Evolutionary conservation across 495 filamentous ascomycete genomes (phyloP).

Genomic region (Venustampulla echinocandica): DNA sequence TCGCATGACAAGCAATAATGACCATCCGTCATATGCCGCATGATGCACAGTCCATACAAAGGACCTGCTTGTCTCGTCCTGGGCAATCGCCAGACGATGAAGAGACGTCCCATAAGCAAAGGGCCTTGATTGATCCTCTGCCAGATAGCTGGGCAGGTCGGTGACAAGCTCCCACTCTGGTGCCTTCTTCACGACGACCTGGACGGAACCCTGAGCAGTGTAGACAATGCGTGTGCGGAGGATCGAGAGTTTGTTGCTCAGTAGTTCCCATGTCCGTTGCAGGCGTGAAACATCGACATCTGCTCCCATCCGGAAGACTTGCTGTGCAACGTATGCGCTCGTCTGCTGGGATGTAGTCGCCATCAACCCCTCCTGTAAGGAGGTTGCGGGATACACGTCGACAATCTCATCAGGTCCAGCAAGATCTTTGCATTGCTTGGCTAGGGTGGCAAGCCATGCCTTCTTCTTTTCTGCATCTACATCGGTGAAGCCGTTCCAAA

Average conservation of each 20-base stretch:
- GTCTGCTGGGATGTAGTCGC: constrained; percentile 33
- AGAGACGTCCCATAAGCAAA: background rate
- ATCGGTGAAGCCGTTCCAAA: background rate
- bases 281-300: constrained; percentile 35
- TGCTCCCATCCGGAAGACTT: constrained; percentile 34
- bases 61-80: background rate
- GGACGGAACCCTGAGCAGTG: background rate
- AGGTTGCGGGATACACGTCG: constrained; percentile 52
- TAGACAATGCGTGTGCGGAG: background rate
- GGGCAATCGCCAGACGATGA: too few relatives aligned
- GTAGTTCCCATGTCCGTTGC: constrained; percentile 37
- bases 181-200: background rate
- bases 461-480: constrained; percentile 10
- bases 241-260: background rate
- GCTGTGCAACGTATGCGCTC: constrained; percentile 34
- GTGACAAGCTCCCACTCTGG: background rate
- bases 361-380: constrained; percentile 44
- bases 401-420: constrained; percentile 34
- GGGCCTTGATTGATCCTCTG: background rate
- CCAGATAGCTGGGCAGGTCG: background rate
- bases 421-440: constrained; percentile 34
- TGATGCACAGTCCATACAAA: constrained; percentile 1
- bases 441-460: constrained; percentile 34
- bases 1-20: background rate
- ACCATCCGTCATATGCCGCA: constrained; percentile 9